Evolutionary conservation across 2,329 filamentous ascomycete species (phyloP).

Genomic region (Hymenoscyphus infarciens): DNA sequence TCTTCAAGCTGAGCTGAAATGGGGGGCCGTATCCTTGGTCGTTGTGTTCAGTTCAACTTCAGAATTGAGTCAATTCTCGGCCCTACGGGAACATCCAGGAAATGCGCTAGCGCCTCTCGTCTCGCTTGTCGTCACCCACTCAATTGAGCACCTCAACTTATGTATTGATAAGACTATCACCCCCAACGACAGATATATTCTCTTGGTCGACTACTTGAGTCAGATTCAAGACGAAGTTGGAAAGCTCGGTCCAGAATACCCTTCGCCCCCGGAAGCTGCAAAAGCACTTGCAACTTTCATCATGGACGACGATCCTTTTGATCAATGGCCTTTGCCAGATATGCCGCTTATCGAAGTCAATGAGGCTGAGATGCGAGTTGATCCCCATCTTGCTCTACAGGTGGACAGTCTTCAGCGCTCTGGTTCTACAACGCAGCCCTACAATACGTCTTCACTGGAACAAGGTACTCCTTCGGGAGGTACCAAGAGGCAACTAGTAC

Average conservation of each 20-base stretch:
- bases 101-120: slow-evolving; percentile 24
- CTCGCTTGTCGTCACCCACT: slow-evolving; percentile 29
- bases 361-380: slow-evolving; percentile 10
- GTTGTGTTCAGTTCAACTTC: slow-evolving; percentile 10
- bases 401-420: neutral
- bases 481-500: slow-evolving; percentile 25
- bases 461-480: neutral
- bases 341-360: slow-evolving; percentile 28
- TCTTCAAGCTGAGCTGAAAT: slow-evolving; percentile 12
- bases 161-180: slow-evolving; percentile 24
- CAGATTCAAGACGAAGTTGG: slow-evolving; percentile 27
- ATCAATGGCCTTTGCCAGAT: slow-evolving; percentile 25
- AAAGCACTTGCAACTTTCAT: slow-evolving; percentile 26
- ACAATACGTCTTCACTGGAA: slow-evolving; percentile 10
- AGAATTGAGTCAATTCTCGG: neutral
- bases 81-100: slow-evolving; percentile 5
- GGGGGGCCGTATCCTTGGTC: slow-evolving; percentile 18
- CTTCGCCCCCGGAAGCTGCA: slow-evolving; percentile 27
- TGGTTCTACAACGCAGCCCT: slow-evolving; percentile 18
- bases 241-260: slow-evolving; percentile 17
- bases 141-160: slow-evolving; percentile 34
- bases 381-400: neutral
- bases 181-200: slow-evolving; percentile 21
- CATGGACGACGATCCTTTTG: slow-evolving; percentile 4
- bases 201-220: slow-evolving; percentile 26